These are phyloP conservation scores for Scutellaria minor DNA, from an alignment of 257 asterid genomes.

Conservation along the genomic window DNA sequence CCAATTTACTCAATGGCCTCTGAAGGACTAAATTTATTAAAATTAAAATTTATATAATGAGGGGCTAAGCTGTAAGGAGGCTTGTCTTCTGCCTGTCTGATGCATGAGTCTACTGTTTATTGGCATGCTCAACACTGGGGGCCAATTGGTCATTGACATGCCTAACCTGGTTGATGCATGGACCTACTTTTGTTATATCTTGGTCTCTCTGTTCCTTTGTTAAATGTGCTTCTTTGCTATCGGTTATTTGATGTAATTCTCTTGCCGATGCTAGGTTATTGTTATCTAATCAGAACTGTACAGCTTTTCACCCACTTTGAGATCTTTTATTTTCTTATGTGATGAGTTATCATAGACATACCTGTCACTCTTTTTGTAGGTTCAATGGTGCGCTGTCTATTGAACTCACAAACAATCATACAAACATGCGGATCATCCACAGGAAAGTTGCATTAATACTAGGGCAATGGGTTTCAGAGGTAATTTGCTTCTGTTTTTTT, in stretches of 20 bases:
- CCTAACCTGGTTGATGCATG: constrained; percentile 24
- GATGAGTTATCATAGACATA: constrained; percentile 25
- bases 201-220: constrained; percentile 20
- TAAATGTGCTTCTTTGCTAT: constrained; percentile 24
- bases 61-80: no score
- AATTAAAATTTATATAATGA: no score
- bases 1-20: constrained; percentile 7
- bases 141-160: constrained; percentile 20
- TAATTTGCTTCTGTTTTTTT: constrained; percentile 38
- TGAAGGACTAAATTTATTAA: background rate
- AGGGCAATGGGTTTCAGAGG: constrained; percentile 99
- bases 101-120: constrained; percentile 11
- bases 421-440: constrained; percentile 92
- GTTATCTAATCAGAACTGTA: constrained; percentile 2
- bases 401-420: constrained; percentile 82
- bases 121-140: constrained; percentile 16
- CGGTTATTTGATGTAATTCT: constrained; percentile 10
- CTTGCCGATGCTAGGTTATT: background rate
- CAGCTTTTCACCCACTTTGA: constrained; percentile 9
- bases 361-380: constrained; percentile 56
- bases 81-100: background rate
- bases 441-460: constrained; percentile 93
- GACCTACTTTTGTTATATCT: constrained; percentile 14
- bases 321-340: constrained; percentile 20
- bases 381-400: constrained; percentile 86